Percentiles rank a stretch among this genome's conserved stretches.
These are phyloP conservation scores for Tieghemostelium lacteum DNA, from an alignment of 78 protist species.

Conservation along the genomic window DNA sequence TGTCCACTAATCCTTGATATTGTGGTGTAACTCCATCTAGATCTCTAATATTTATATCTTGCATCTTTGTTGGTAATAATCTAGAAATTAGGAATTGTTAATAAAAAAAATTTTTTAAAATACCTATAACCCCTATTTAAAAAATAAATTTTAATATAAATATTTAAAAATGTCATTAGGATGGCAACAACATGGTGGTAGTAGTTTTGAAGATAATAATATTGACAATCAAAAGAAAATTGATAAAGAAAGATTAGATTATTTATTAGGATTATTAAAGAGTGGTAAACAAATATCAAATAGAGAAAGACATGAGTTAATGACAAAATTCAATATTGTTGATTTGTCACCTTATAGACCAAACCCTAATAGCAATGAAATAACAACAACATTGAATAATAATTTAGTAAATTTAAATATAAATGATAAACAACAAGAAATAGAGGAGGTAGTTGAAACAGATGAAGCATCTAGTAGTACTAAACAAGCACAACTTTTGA, in stretches of 20 bases:
- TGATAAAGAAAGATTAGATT: constrained; percentile 18
- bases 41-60: constrained; percentile 23
- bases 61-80: too few species aligned
- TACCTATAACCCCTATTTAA: too few species aligned
- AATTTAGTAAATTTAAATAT: background rate
- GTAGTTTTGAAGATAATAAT: background rate
- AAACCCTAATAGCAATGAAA: background rate
- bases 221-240: background rate
- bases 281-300: constrained; percentile 27
- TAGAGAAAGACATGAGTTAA: constrained; percentile 62
- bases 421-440: background rate
- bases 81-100: too few species aligned
- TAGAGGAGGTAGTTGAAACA: background rate
- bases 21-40: constrained; percentile 48
- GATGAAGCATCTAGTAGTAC: background rate
- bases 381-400: background rate
- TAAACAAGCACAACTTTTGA: background rate
- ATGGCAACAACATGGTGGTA: too few species aligned
- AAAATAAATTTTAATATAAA: too few species aligned
- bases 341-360: background rate
- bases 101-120: too few species aligned
- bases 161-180: too few species aligned
- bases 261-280: constrained; percentile 21
- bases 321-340: constrained; percentile 17
- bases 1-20: constrained; percentile 24